Conservation (phyloP, 2,329 filamentous ascomycete genomes). For the Rhexocercosporidium sp. region DNA sequence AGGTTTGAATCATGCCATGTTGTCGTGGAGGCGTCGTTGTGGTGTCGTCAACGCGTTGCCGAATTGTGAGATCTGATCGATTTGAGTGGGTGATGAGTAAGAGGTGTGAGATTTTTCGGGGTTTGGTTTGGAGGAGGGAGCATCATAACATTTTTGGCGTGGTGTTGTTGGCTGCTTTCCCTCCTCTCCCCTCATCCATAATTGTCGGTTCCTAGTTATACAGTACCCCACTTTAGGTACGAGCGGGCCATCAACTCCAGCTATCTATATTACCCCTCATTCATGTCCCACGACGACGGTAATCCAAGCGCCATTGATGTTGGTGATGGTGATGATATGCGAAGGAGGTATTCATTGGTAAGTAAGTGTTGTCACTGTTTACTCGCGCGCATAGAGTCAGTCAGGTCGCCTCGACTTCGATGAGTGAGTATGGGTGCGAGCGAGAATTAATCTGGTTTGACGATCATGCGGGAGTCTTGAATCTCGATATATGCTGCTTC, state of each 20-base stretch:
- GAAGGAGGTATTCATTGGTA: background rate
- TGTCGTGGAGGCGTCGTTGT: background rate
- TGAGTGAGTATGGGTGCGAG: too few relatives aligned
- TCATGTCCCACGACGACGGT: constrained; percentile 13
- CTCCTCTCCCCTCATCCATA: background rate
- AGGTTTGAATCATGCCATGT: background rate
- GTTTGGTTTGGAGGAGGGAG: background rate
- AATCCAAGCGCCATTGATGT: background rate
- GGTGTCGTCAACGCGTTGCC: background rate
- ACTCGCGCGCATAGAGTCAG: constrained; percentile 15
- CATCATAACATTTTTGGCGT: constrained; percentile 23
- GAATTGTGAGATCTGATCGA: constrained; percentile 23
- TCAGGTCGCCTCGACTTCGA: background rate
- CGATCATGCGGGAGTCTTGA: background rate
- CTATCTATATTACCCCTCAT: constrained; percentile 22
- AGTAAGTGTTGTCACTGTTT: constrained; percentile 19
- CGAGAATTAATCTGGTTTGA: constrained; percentile 1
- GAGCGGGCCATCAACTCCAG: background rate
- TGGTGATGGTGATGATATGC: background rate
- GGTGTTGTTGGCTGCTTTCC: constrained; percentile 21
- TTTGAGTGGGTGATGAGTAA: constrained; percentile 2
- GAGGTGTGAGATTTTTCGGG: background rate
- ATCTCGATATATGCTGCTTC: background rate
- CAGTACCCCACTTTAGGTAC: constrained; percentile 11
- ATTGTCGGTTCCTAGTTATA: background rate